Evolutionary conservation across 78 protist genomes (phyloP), one percentile per base, ranked within the genome.

Genomic region (Chrysochromulina parva): DNA sequence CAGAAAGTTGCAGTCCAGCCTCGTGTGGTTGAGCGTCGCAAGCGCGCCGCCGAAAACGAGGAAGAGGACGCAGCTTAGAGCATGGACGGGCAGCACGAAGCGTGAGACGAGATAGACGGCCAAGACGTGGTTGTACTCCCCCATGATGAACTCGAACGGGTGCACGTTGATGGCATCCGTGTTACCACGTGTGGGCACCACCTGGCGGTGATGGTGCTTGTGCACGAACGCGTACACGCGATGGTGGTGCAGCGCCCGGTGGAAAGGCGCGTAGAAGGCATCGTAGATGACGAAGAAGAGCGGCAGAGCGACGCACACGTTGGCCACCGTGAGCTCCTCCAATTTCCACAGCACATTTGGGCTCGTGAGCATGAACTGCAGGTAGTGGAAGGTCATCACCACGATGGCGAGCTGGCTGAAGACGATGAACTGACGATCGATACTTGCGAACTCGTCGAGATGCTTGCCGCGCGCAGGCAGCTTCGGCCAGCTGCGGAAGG

Each of bases 151-250:
- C 76, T 92, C 94, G 26, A 92, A 2, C 54, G 94, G 94, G 48
- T 92, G 91, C 24, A 86, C 90, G 54, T 92, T 92, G 26, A 92
- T 92, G 26, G 94, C 94, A 59, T 92, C 94, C 66, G 28, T 3
- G 24, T 73, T 88, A 26, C 94, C 94, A 16, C 94, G 69, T 19
- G 90, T 73, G 5, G 94, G 94, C 58, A 80, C 82, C 16, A 54
- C 80, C 65, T 92, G 94, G 17, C 86, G 87, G 28, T 92, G 94
- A 69, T 92, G 94, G 53, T 90, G 88, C 89, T 92, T 92, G 85
- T 92, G 94, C 11, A 86, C 13, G 80, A 22, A 54, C 22, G 62
- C 53, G 54, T 92, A 92, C 14, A 92, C 2, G 5, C 6, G 26
- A 2, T 59, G 90, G 47, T 10, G 10, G 74, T 92, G 94, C 16